These are phyloP conservation scores for Paecilomyces formosus DNA, from an alignment of 2,329 filamentous ascomycete genomes.

Conservation along the genomic window DNA sequence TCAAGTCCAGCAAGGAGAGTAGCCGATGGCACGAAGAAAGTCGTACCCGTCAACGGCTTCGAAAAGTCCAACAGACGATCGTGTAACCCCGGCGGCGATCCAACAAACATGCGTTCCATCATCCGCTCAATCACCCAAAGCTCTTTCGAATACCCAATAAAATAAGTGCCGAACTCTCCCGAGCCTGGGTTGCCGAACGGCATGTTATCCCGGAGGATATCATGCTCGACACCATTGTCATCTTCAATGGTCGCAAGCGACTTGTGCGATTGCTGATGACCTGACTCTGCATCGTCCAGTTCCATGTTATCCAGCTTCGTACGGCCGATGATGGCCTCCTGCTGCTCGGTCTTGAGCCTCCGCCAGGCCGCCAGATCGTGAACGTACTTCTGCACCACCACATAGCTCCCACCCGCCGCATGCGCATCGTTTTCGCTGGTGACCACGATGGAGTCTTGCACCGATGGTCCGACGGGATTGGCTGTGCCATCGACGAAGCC, in stretches of 20 bases:
- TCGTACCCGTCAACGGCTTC: slow-evolving; percentile 43
- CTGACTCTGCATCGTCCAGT: slow-evolving; percentile 43
- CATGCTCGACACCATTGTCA: slow-evolving; percentile 43
- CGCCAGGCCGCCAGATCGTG: slow-evolving; percentile 46
- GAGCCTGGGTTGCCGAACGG: slow-evolving; percentile 49
- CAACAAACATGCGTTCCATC: slow-evolving; percentile 52
- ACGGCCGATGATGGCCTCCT: slow-evolving; percentile 51
- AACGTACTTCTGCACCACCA: slow-evolving; percentile 54
- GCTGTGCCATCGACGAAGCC: slow-evolving; percentile 56
- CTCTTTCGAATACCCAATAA: slow-evolving; percentile 46
- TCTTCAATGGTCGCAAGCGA: slow-evolving; percentile 48
- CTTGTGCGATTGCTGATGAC: slow-evolving; percentile 50
- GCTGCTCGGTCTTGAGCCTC: slow-evolving; percentile 40
- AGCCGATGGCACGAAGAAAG: slow-evolving; percentile 47
- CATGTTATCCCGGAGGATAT: slow-evolving; percentile 54
- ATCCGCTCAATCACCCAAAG: slow-evolving; percentile 54
- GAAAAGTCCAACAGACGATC: slow-evolving; percentile 52
- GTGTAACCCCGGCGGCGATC: slow-evolving; percentile 46
- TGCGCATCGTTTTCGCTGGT: slow-evolving; percentile 34
- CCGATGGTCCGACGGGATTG: slow-evolving; percentile 45
- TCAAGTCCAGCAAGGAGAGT: slow-evolving; percentile 25
- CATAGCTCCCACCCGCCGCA: slow-evolving; percentile 46
- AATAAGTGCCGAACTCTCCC: slow-evolving; percentile 51
- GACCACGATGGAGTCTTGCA: slow-evolving; percentile 39
- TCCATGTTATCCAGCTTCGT: slow-evolving; percentile 53